Percentiles rank a stretch among this genome's conserved stretches.
Conservation (phyloP, 148 eudicot species). For the Spergularia marina region DNA sequence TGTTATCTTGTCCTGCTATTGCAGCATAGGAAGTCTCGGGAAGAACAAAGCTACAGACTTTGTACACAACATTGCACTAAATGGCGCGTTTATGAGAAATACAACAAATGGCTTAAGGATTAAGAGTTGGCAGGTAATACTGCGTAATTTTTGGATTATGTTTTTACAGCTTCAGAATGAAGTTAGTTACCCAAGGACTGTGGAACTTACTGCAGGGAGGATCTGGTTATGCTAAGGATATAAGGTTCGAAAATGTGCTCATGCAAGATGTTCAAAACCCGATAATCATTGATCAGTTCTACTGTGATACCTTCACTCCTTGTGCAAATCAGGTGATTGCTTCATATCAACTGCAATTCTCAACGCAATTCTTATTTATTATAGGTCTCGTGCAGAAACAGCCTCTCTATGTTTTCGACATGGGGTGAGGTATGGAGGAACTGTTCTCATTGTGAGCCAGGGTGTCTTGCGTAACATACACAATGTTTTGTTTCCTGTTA, state of each 20-base stretch:
- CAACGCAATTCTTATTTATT: not conserved
- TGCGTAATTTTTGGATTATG: not conserved
- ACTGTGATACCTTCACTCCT: conserved; percentile 72
- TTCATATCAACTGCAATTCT: not conserved
- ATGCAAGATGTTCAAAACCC: conserved; percentile 88
- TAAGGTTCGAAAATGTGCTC: conserved; percentile 71
- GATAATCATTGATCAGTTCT: conserved; percentile 88
- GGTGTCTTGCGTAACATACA: too few species aligned
- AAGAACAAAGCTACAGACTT: conserved; percentile 65
- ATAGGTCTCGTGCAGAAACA: too few species aligned
- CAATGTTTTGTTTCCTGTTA: not conserved
- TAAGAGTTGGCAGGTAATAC: conserved; percentile 92
- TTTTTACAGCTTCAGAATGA: too few species aligned
- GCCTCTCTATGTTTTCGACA: too few species aligned
- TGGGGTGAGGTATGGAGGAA: too few species aligned
- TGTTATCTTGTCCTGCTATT: not conserved
- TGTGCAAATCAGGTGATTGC: conserved; percentile 69
- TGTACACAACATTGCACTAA: conserved; percentile 61
- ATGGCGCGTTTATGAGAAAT: conserved; percentile 58
- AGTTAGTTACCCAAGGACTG: too few species aligned
- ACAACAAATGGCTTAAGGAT: conserved; percentile 86
- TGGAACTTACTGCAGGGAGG: conserved; percentile 61
- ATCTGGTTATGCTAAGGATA: conserved; percentile 66
- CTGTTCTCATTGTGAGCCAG: too few species aligned
- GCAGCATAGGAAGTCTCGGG: conserved; percentile 98